Percentiles rank a stretch among this genome's conserved stretches.
Evolutionary conservation across 139 green algal genomes (phyloP).

Genomic region (Protoeuglena noctilucae): DNA sequence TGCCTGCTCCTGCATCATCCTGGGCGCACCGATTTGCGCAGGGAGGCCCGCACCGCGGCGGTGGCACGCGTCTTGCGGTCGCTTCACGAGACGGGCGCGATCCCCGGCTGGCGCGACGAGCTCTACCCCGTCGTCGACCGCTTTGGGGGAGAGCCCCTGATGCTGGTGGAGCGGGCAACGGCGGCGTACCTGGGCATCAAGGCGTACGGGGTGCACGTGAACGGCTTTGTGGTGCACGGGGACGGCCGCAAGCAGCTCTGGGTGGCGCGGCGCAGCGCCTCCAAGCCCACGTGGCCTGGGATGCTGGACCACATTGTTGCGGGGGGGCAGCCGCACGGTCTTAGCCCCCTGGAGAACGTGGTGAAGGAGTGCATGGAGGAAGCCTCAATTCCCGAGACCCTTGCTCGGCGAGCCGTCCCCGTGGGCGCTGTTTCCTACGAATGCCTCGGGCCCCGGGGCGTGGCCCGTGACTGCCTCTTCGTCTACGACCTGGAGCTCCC

Average conservation of each 20-base stretch:
- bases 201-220: constrained; percentile 78
- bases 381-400: constrained; percentile 52
- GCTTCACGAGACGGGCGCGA: constrained; percentile 35
- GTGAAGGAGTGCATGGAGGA: constrained; percentile 91
- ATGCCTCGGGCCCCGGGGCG: constrained; percentile 14
- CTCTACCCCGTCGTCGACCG: constrained; percentile 62
- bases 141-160: constrained; percentile 39
- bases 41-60: constrained; percentile 26
- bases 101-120: constrained; percentile 80
- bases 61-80: constrained; percentile 21
- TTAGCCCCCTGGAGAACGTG: constrained; percentile 61
- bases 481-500: constrained; percentile 81
- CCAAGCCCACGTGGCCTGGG: constrained; percentile 78
- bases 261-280: constrained; percentile 53
- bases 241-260: constrained; percentile 54
- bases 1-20: constrained; percentile 4
- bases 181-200: constrained; percentile 74
- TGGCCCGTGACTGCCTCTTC: constrained; percentile 85
- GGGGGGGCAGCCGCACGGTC: constrained; percentile 61
- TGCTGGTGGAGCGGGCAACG: constrained; percentile 75
- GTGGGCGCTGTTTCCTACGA: neutral
- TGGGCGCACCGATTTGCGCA: constrained; percentile 11
- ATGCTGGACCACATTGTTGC: constrained; percentile 91
- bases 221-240: constrained; percentile 51
- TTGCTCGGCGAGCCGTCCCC: constrained; percentile 25